phyloP scores from a whole-genome alignment of 176 grass and related monocot genomes.

The Rhynchospora breviuscula region DNA sequence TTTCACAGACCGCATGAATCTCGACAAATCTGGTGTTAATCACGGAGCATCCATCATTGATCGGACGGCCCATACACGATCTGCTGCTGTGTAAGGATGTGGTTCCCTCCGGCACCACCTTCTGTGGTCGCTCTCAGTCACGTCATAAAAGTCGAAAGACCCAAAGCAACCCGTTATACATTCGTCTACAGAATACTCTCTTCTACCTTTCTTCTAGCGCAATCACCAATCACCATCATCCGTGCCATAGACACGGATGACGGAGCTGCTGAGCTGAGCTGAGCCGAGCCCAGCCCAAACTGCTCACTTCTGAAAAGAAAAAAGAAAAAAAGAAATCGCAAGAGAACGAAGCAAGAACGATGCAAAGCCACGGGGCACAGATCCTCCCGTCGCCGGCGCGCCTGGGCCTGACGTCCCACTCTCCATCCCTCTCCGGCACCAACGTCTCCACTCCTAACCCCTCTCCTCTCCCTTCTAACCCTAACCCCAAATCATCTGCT shows the following conservation, averaged over 20 bases:
- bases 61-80: no score
- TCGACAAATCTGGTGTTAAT: no score
- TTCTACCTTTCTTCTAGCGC: not conserved
- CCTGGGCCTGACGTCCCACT: constrained; percentile 50
- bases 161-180: not conserved
- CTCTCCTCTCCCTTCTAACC: not conserved
- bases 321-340: no score
- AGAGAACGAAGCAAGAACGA: constrained; percentile 17
- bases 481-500: constrained; percentile 30
- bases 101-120: no score
- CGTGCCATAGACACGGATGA: no score
- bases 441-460: constrained; percentile 26
- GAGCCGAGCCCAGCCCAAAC: no score
- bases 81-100: no score
- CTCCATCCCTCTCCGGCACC: constrained; percentile 32
- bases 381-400: constrained; percentile 71
- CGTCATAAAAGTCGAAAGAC: not conserved
- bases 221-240: no score
- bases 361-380: constrained; percentile 42
- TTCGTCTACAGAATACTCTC: not conserved
- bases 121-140: not conserved
- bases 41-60: no score
- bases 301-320: no score
- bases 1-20: no score
- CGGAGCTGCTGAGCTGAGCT: no score